Conservation (phyloP, 2,329 filamentous ascomycete species). For the Botrytis fragariae region DNA sequence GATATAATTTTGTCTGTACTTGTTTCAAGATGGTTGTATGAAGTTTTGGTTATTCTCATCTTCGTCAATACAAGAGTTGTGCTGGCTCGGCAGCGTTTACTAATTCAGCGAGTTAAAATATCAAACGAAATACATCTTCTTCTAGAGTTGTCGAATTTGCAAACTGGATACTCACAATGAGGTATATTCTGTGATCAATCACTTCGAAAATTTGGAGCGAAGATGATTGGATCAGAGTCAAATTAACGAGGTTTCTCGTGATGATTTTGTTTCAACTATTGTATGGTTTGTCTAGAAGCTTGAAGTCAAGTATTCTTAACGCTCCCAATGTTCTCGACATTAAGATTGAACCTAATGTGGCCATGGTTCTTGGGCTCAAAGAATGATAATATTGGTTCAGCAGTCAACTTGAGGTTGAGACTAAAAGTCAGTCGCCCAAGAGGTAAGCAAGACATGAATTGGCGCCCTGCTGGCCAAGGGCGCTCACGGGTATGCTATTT, state of each 20-base stretch:
- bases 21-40: background rate
- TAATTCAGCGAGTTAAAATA: background rate
- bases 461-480: background rate
- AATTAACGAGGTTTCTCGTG: fast-evolving
- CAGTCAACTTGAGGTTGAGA: no score
- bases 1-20: background rate
- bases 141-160: background rate
- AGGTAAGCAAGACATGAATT: background rate
- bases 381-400: background rate
- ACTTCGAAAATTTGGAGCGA: background rate
- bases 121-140: background rate
- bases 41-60: background rate
- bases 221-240: fast-evolving
- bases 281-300: background rate
- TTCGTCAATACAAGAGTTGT: background rate
- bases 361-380: background rate
- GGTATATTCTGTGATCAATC: background rate
- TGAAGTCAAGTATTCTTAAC: background rate
- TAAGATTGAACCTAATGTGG: background rate
- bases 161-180: background rate
- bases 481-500: background rate
- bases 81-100: background rate
- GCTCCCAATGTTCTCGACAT: background rate
- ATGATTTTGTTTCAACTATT: background rate
- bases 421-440: no score